phyloP scores from a whole-genome alignment of 441 rosid species.

The Manihot esculenta region DNA sequence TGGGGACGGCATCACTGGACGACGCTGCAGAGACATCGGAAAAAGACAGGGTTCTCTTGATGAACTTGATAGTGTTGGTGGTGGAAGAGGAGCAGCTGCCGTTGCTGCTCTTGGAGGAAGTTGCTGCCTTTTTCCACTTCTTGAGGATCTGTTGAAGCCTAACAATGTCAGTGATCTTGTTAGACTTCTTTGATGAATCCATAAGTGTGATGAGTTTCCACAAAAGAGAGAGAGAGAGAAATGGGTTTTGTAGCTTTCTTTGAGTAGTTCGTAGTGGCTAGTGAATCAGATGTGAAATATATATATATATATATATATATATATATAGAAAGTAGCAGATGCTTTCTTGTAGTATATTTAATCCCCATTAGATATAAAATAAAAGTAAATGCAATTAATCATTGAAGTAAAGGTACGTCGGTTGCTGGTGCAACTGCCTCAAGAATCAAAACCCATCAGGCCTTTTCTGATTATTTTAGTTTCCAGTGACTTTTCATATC shows the following conservation, averaged over 20 bases:
- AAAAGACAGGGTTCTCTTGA: slow-evolving; percentile 74
- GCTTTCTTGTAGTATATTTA: background rate
- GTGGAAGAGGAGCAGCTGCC: slow-evolving; percentile 24
- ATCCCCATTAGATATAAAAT: slow-evolving; percentile 11
- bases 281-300: background rate
- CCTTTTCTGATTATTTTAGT: no score
- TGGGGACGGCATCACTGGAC: slow-evolving; percentile 48
- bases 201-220: slow-evolving; percentile 34
- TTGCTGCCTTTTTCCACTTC: slow-evolving; percentile 88
- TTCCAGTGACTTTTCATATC: background rate
- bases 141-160: slow-evolving; percentile 84
- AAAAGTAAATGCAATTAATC: slow-evolving; percentile 12
- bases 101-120: slow-evolving; percentile 23
- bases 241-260: background rate
- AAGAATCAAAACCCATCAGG: slow-evolving; percentile 13
- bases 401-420: slow-evolving; percentile 24
- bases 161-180: slow-evolving; percentile 82
- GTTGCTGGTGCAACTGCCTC: slow-evolving; percentile 30
- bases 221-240: background rate
- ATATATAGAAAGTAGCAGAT: background rate
- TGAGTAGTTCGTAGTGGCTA: background rate
- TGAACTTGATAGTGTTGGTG: slow-evolving; percentile 60
- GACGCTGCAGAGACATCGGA: slow-evolving; percentile 38
- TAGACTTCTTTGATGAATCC: slow-evolving; percentile 64
- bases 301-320: no score